These are phyloP conservation scores for Przewalskia tangutica DNA, from an alignment of 257 asterid species.

Conservation along the genomic window DNA sequence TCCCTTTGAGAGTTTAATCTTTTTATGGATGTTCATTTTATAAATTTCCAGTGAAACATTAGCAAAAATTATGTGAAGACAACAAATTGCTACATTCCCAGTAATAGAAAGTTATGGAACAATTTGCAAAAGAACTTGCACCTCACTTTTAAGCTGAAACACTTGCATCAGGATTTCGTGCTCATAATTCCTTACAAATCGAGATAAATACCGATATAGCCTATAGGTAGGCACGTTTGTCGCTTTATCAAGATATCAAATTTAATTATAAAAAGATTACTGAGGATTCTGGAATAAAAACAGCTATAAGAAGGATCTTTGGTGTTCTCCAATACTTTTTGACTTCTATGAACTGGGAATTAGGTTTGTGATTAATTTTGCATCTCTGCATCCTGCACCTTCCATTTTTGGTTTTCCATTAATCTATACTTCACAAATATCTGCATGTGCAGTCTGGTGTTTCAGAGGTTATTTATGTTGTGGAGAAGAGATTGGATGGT, in stretches of 20 bases:
- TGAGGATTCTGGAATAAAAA: background rate
- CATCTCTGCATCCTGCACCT: background rate
- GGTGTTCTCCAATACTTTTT: background rate
- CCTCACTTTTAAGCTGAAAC: background rate
- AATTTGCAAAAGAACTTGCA: background rate
- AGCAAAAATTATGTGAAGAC: background rate
- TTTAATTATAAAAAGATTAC: background rate
- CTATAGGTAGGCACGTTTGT: background rate
- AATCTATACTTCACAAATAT: background rate
- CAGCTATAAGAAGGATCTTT: background rate
- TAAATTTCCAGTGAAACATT: background rate
- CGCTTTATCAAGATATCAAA: background rate
- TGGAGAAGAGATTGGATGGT: slow-evolving; percentile 62
- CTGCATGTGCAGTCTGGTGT: slow-evolving; percentile 69
- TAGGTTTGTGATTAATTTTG: background rate
- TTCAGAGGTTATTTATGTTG: slow-evolving; percentile 73
- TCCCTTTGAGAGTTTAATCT: background rate
- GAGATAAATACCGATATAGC: background rate
- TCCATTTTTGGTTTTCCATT: background rate
- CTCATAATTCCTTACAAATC: background rate
- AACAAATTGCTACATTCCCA: background rate
- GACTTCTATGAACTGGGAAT: background rate
- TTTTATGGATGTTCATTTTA: background rate
- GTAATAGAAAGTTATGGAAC: background rate
- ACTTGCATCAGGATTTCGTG: background rate